Evolutionary conservation across 164 flowering plant species (phyloP).

Genomic region (Magnolia kwangsiensis): DNA sequence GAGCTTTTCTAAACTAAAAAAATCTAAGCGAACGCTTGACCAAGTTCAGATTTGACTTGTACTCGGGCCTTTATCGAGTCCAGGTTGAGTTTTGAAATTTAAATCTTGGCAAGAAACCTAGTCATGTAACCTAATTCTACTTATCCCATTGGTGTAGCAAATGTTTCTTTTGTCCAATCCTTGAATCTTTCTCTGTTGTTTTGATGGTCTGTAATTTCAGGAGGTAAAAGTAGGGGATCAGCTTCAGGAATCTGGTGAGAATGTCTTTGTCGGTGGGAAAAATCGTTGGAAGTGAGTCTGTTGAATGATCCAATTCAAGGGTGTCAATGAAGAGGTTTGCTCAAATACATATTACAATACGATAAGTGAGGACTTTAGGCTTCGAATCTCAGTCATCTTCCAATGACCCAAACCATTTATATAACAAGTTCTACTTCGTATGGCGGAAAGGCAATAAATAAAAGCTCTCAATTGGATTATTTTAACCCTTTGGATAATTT

Average conservation of each 20-base stretch:
- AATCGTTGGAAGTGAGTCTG: slow-evolving; percentile 92
- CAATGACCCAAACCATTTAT: no score
- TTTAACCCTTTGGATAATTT: no score
- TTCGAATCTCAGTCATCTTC: no score
- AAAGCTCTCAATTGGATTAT: no score
- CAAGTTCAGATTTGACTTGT: no score
- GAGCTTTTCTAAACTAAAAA: no score
- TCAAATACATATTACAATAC: no score
- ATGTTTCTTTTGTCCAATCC: not conserved
- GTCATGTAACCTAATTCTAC: not conserved
- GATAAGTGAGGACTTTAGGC: no score
- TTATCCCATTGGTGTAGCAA: not conserved
- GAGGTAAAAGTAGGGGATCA: slow-evolving; percentile 86
- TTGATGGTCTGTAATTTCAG: slow-evolving; percentile 28
- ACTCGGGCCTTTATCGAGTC: no score
- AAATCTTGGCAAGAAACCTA: not conserved
- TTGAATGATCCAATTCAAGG: not conserved
- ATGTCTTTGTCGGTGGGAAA: slow-evolving; percentile 90
- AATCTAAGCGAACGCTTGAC: no score
- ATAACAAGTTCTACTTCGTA: no score
- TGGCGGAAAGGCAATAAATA: no score
- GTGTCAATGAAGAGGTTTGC: not conserved
- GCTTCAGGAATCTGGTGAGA: slow-evolving; percentile 84
- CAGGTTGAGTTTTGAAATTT: not conserved
- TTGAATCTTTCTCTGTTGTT: not conserved